These are phyloP conservation scores for Pseudotulostoma volvatum DNA, from an alignment of 495 filamentous ascomycete genomes.

Conservation along the genomic window DNA sequence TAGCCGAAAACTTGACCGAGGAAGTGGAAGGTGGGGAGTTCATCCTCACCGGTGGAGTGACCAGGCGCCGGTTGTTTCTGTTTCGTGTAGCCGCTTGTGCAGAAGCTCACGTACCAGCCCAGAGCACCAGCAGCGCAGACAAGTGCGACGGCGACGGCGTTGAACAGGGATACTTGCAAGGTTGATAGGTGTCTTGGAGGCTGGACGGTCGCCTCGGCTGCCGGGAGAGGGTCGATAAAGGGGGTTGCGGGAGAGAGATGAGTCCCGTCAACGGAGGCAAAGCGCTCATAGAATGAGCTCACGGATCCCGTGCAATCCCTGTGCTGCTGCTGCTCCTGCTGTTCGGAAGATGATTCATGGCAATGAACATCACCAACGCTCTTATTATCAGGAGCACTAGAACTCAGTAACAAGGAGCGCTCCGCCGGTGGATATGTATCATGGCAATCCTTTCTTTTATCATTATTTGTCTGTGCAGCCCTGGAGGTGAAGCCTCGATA, in stretches of 20 bases:
- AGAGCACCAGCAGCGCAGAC: conserved; percentile 69
- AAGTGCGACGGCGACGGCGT: conserved; percentile 51
- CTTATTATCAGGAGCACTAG: not conserved
- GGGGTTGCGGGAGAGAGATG: conserved; percentile 74
- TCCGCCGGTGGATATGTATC: not conserved
- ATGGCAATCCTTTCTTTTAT: not conserved
- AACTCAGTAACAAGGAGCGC: not conserved
- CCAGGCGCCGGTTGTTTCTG: conserved; percentile 2
- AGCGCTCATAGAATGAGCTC: conserved; percentile 17
- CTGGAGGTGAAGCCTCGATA: conserved; percentile 68
- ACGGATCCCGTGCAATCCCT: conserved; percentile 14
- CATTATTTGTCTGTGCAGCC: conserved; percentile 23
- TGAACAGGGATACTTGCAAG: conserved; percentile 51
- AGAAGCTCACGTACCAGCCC: conserved; percentile 63
- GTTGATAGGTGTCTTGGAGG: conserved; percentile 21
- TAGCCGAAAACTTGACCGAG: conserved; percentile 79
- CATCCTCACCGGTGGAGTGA: conserved; percentile 12
- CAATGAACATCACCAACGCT: not conserved
- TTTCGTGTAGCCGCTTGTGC: conserved; percentile 5
- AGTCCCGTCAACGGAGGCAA: conserved; percentile 32
- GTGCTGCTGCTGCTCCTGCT: conserved; percentile 1
- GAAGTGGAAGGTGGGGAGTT: conserved; percentile 43
- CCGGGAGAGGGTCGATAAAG: conserved; percentile 28
- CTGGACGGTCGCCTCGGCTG: conserved; percentile 7
- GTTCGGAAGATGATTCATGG: not conserved